Evolutionary conservation across 768 basidiomycete species (phyloP), one percentile per base, ranked within the genome.

Genomic region (Melanogaster broomeanus): DNA sequence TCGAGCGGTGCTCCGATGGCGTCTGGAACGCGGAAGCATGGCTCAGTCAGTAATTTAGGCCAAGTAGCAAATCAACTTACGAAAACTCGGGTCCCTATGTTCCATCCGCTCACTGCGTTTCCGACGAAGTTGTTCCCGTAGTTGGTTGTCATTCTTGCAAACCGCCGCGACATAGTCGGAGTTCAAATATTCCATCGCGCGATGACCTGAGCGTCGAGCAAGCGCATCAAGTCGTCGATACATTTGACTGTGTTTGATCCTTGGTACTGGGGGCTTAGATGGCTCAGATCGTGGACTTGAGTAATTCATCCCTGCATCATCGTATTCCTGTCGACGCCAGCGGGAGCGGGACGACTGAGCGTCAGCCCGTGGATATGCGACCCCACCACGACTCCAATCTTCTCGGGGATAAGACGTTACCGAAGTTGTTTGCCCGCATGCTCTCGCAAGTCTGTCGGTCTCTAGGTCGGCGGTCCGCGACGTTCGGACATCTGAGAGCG

Each of bases 1-100:
- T 66, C 61, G 38, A 77, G 60, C 1, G 71, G 59, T n/a, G 68
- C 57, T 0, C 71, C 74, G 44, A 77, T 72, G 8, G 69, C 66
- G 24, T 64, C 76, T 77, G 44, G 11, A 37, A 31, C 8, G 27
- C 33, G 19, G 30, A 18, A 19, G 21, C 24, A n/a, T n/a, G 27
- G 18, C 10, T 44, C 6, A 28, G 25, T 30, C 16, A 6, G 18
- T 13, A 25, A 31, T 25, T 25, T 18, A 6, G 15, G 37, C 7
- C 11, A 30, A 44, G 35, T 9, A 37, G 18, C 11, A 7, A 52
- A 45, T 43, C 42, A 21, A 63, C 68, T 15, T 52, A 67, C 68
- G 61, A 49, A 67, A 67, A 31, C 31, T 56, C 7, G 58, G 49
- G 34, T 66, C 66, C 35, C 27, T 61, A 31, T 60, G 56, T n/a